Percentiles rank a stretch among this genome's conserved stretches.
These are phyloP conservation scores for Saccharum spontaneum DNA, from an alignment of 176 grass and related monocot species.

Conservation along the genomic window DNA sequence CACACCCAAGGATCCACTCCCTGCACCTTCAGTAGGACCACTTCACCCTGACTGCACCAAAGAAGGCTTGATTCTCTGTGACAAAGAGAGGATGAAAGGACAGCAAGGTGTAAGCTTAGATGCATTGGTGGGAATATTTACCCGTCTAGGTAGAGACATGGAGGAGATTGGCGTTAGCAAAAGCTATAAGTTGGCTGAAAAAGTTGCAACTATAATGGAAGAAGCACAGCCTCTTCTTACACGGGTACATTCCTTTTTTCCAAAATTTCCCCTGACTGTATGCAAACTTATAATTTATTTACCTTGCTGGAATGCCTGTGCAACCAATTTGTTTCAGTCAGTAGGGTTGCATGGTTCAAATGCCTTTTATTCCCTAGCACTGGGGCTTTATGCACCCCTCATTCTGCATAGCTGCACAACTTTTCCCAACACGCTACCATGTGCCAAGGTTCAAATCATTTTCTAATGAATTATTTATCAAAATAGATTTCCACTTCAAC, in stretches of 20 bases:
- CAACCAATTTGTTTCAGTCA: slow-evolving; percentile 6
- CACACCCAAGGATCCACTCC: slow-evolving; percentile 83
- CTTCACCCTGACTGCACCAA: slow-evolving; percentile 66
- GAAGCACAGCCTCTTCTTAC: slow-evolving; percentile 91
- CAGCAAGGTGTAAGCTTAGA: slow-evolving; percentile 94
- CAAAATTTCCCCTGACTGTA: not conserved
- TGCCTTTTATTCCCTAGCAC: not conserved
- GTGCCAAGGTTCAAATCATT: not conserved
- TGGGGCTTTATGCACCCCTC: not conserved
- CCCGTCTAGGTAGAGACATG: slow-evolving; percentile 87
- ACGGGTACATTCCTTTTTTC: slow-evolving; percentile 47
- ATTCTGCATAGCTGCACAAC: not conserved
- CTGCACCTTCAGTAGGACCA: slow-evolving; percentile 71
- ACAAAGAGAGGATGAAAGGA: slow-evolving; percentile 89
- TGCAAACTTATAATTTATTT: not conserved
- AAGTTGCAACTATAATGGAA: slow-evolving; percentile 87
- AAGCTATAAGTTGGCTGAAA: slow-evolving; percentile 87
- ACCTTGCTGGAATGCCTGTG: not conserved
- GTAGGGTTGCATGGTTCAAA: not conserved
- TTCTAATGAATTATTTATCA: not conserved
- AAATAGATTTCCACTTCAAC: not conserved
- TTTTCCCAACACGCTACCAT: not conserved
- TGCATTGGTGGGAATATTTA: slow-evolving; percentile 85
- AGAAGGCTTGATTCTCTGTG: slow-evolving; percentile 89
- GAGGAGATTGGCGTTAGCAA: slow-evolving; percentile 78